phyloP scores from a whole-genome alignment of 192 early-diverging fungal species.

The Dimargaris cristalligena region DNA sequence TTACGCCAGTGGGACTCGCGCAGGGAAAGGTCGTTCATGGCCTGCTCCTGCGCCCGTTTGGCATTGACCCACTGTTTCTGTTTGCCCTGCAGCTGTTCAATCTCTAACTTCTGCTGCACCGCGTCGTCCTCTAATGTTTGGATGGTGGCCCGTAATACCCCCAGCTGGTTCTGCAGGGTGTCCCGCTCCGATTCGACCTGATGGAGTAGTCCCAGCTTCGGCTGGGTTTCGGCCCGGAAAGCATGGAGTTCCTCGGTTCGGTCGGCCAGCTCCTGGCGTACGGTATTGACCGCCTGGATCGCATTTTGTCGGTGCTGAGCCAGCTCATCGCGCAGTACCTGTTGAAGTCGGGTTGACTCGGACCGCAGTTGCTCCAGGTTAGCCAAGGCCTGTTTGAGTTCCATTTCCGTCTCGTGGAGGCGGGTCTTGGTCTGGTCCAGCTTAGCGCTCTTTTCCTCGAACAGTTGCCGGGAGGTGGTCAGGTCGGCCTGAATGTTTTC shows the following conservation, averaged over 20 bases:
- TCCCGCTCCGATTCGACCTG: slow-evolving; percentile 26
- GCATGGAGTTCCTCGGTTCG: slow-evolving; percentile 15
- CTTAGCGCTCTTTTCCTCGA: slow-evolving; percentile 25
- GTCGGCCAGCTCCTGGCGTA: slow-evolving; percentile 13
- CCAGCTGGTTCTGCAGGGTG: slow-evolving; percentile 20
- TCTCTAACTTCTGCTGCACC: slow-evolving; percentile 18
- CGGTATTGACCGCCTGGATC: slow-evolving; percentile 11
- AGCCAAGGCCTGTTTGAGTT: slow-evolving; percentile 21
- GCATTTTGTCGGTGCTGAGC: slow-evolving; percentile 14
- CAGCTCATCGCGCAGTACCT: slow-evolving; percentile 15
- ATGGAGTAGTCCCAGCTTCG: not conserved
- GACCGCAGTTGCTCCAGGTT: slow-evolving; percentile 11
- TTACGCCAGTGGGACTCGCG: slow-evolving; percentile 28
- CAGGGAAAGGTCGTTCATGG: slow-evolving; percentile 22
- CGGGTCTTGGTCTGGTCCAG: slow-evolving; percentile 19
- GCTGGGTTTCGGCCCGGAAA: not conserved
- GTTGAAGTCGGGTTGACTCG: slow-evolving; percentile 16
- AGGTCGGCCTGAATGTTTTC: slow-evolving; percentile 24
- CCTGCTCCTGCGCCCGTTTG: slow-evolving; percentile 16
- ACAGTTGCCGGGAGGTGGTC: slow-evolving; percentile 26
- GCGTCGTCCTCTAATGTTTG: slow-evolving; percentile 14
- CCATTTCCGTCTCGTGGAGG: slow-evolving; percentile 24
- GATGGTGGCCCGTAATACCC: slow-evolving; percentile 8
- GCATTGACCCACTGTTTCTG: slow-evolving; percentile 17
- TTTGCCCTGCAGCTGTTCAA: slow-evolving; percentile 22